These are phyloP conservation scores for Diplodia corticola DNA, from an alignment of 2,329 filamentous ascomycete genomes.

Conservation along the genomic window DNA sequence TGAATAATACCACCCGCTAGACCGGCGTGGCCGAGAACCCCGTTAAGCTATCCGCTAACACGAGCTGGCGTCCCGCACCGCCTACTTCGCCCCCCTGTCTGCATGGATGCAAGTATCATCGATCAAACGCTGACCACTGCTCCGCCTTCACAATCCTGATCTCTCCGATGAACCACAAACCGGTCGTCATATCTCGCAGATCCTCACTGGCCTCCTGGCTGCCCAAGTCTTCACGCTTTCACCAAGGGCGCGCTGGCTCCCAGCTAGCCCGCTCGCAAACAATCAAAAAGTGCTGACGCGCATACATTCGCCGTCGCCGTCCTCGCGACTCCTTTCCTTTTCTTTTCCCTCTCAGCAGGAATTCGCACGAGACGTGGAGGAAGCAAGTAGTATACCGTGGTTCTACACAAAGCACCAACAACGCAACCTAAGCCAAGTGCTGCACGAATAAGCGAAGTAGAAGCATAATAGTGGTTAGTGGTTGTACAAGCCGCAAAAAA, in stretches of 20 bases:
- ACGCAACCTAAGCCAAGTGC: too few relatives aligned
- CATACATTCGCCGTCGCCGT: background rate
- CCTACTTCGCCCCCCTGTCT: background rate
- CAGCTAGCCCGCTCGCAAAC: background rate
- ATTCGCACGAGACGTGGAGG: too few relatives aligned
- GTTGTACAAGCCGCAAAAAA: too few relatives aligned
- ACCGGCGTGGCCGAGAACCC: too few relatives aligned
- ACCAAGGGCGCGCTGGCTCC: background rate
- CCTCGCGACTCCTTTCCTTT: too few relatives aligned
- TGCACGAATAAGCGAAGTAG: too few relatives aligned
- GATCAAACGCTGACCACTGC: background rate
- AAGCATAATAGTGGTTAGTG: too few relatives aligned
- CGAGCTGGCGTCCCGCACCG: background rate
- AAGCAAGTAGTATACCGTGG: too few relatives aligned
- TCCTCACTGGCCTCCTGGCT: background rate
- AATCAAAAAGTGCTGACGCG: background rate
- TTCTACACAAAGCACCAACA: too few relatives aligned
- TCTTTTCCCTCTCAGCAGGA: too few relatives aligned
- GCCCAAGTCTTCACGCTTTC: background rate
- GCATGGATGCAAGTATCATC: background rate
- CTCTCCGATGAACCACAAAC: too few relatives aligned
- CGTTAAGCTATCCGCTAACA: background rate
- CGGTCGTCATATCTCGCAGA: too few relatives aligned
- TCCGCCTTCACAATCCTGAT: background rate
- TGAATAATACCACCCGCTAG: background rate